Evolutionary conservation across 495 filamentous ascomycete genomes (phyloP).

Genomic region (Podospora didyma): DNA sequence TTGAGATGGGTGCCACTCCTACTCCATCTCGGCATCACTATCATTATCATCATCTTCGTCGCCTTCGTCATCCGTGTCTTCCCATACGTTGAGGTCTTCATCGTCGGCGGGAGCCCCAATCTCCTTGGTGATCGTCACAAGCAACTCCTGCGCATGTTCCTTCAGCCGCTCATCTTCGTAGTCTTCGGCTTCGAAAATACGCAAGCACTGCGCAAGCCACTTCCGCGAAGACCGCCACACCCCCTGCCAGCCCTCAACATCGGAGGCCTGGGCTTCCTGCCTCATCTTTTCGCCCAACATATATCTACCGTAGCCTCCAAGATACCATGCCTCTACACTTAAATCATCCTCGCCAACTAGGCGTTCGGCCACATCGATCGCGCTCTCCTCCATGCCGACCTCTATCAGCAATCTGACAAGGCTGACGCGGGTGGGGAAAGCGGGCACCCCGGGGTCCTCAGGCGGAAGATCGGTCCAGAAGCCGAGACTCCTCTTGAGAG

Average conservation of each 20-base stretch:
- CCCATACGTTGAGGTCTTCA: slow-evolving; percentile 49
- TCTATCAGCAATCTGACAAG: slow-evolving; percentile 85
- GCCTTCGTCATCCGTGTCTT: slow-evolving; percentile 32
- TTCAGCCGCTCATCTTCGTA: slow-evolving; percentile 69
- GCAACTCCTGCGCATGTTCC: slow-evolving; percentile 61
- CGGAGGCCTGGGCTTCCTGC: slow-evolving; percentile 24
- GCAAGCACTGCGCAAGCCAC: slow-evolving; percentile 57
- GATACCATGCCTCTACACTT: slow-evolving; percentile 94
- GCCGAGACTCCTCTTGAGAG: slow-evolving; percentile 69
- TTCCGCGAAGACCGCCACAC: slow-evolving; percentile 56
- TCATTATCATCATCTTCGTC: slow-evolving; percentile 21
- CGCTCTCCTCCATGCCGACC: slow-evolving; percentile 76
- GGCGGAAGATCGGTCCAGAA: slow-evolving; percentile 74
- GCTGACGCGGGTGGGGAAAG: slow-evolving; percentile 78
- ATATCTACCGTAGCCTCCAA: slow-evolving; percentile 88
- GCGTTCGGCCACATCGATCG: slow-evolving; percentile 78
- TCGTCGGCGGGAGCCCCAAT: slow-evolving; percentile 50
- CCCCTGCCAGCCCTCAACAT: slow-evolving; percentile 41
- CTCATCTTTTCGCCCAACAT: slow-evolving; percentile 68
- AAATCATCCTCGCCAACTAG: slow-evolving; percentile 84
- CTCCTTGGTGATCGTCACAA: slow-evolving; percentile 49
- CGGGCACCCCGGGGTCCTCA: slow-evolving; percentile 63
- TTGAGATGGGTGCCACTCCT: background rate
- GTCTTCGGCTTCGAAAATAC: slow-evolving; percentile 56
- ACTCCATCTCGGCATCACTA: slow-evolving; percentile 29